Evolutionary conservation across 129 eudicot genomes (phyloP), one percentile per base, ranked within the genome.

Genomic region (Scalesia atractyloides): DNA sequence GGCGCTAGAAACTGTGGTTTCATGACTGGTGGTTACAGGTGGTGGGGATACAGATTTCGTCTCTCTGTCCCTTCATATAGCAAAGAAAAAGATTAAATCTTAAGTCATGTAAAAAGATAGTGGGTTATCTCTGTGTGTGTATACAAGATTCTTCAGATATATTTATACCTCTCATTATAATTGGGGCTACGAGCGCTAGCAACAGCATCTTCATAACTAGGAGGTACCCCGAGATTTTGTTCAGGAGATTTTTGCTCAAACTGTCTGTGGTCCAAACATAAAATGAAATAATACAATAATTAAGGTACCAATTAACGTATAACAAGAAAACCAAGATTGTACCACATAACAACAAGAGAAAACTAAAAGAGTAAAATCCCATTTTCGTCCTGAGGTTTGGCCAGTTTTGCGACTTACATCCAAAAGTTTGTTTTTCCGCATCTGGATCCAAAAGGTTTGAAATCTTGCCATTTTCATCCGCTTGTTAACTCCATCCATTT

Each of bases 161-260:
- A 47, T 12, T 33, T 13, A 18, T 83, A 95, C 99, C 96, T 86
- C 61, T 95, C 96, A 64, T 79, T 86, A 44, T 77, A 68, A 20
- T 66, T 26, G 56, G 97, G 96, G 71, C 97, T 89, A 68, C 81
- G 86, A 59, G 71, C 71, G n/a, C 79, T 84, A 76, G 87, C 84
- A 62, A 88, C 91, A 58, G 80, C 91, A 41, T 95, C 92, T 80
- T 91, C 97, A 83, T 90, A 91, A 82, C 90, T 90, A 74, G 96
- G 97, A 68, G 96, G 96, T 7, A 75, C 94, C 44, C 75, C 84
- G 41, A 81, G 81, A 78, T 83, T 84, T 77, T 81, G 90, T 67
- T 83, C 97, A 64, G 96, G 86, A 78, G 76, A 82, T 82, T 80
- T 95, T 59, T 81, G 86, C 26, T 87, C 89, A 74, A 82, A 70